Percentiles rank a stretch among this genome's conserved stretches.
Evolutionary conservation across 2,329 filamentous ascomycete genomes (phyloP).

Genomic region (Colletotrichum kahawae): DNA sequence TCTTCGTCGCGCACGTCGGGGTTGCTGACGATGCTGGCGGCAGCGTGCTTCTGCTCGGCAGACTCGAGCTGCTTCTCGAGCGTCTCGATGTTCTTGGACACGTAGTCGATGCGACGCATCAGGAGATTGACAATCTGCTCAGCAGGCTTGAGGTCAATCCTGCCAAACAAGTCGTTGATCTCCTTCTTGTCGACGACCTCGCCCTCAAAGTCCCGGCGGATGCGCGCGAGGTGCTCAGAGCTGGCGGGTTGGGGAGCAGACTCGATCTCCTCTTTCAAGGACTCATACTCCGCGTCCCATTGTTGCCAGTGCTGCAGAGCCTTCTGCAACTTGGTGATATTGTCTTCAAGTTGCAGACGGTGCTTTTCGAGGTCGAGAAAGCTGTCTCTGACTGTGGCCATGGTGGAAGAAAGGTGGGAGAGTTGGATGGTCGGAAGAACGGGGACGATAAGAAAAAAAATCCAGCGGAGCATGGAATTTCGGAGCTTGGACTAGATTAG

Average conservation of each 20-base stretch:
- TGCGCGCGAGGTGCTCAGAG: constrained; percentile 59
- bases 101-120: constrained; percentile 84
- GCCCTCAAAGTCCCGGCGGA: constrained; percentile 65
- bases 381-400: constrained; percentile 51
- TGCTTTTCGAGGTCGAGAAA: constrained; percentile 77
- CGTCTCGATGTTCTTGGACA: constrained; percentile 78
- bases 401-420: constrained; percentile 26
- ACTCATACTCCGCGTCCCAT: constrained; percentile 91
- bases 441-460: not conserved
- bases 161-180: constrained; percentile 54
- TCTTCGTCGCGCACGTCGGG: constrained; percentile 70
- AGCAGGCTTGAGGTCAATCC: constrained; percentile 51
- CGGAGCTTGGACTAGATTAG: constrained; percentile 2
- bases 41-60: constrained; percentile 73
- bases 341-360: constrained; percentile 75
- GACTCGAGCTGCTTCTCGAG: constrained; percentile 75
- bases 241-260: constrained; percentile 53
- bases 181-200: constrained; percentile 66
- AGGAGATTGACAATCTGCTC: constrained; percentile 72
- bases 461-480: not conserved
- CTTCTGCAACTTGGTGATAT: constrained; percentile 74
- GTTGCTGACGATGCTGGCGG: constrained; percentile 63
- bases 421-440: not conserved
- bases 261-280: constrained; percentile 81
- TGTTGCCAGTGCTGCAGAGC: constrained; percentile 87